A percentile compares a stretch with the other conserved stretches of the same genome.
phyloP scores from a whole-genome alignment of 139 green algal species.

The Micromonas commoda region DNA sequence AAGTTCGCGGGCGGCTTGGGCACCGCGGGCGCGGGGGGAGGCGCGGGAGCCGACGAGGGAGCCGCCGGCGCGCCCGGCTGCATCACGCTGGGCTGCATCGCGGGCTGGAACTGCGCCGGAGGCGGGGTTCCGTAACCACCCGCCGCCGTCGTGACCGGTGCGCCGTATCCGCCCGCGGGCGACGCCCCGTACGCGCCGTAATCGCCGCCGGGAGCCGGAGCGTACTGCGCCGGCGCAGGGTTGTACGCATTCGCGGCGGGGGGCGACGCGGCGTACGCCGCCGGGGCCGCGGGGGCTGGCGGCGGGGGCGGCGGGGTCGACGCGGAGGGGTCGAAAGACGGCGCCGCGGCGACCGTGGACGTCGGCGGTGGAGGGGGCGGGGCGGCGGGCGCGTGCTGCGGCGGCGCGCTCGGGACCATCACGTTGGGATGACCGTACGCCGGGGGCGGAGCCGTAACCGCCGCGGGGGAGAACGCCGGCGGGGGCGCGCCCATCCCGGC shows the following conservation, averaged over 20 bases:
- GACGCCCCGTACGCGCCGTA: not conserved
- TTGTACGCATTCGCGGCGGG: constrained; percentile 5
- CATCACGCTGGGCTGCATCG: constrained; percentile 17
- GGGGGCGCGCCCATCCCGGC: not conserved
- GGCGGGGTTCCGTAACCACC: constrained; percentile 14
- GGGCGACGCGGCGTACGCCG: too few species aligned
- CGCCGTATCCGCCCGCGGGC: constrained; percentile 21
- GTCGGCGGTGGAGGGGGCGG: not conserved
- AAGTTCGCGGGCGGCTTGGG: constrained; percentile 66
- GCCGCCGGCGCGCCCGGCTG: not conserved
- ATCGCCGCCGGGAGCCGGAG: not conserved
- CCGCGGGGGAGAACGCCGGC: not conserved
- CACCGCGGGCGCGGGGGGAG: constrained; percentile 45
- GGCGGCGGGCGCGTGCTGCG: not conserved
- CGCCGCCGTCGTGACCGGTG: constrained; percentile 13
- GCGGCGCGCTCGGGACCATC: not conserved
- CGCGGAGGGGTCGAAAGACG: not conserved
- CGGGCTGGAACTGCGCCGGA: not conserved
- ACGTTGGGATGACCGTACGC: not conserved
- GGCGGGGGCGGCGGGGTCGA: not conserved
- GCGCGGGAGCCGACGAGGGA: constrained; percentile 8
- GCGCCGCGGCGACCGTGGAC: constrained; percentile 7
- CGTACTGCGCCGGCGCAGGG: constrained; percentile 25
- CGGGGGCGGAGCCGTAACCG: not conserved
- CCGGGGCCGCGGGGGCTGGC: not conserved